These are phyloP conservation scores for Phytopythium mirpurense DNA, from an alignment of 352 stramenopile genomes.

Conservation along the genomic window DNA sequence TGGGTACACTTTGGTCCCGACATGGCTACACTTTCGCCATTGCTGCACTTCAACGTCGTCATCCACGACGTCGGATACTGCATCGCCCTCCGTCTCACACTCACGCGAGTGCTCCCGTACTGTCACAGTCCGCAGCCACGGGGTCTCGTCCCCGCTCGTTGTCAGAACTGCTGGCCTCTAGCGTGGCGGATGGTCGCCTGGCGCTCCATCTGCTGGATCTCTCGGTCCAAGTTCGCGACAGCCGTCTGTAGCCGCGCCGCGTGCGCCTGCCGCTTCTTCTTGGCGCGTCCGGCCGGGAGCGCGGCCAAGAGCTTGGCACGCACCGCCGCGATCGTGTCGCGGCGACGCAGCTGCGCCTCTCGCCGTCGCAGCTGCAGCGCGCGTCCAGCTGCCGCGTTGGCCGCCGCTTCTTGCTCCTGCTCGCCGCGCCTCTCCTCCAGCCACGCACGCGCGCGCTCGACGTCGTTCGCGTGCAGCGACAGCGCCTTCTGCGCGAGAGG, in stretches of 20 bases:
- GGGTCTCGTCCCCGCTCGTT: too few relatives aligned
- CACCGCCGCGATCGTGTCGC: conserved; percentile 11
- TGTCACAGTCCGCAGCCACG: too few relatives aligned
- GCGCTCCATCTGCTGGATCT: conserved; percentile 24
- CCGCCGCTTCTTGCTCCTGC: conserved; percentile 15
- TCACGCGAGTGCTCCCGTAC: too few relatives aligned
- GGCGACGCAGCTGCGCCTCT: conserved; percentile 15
- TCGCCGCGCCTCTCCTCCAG: conserved; percentile 18
- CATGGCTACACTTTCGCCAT: too few relatives aligned
- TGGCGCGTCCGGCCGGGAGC: conserved; percentile 12
- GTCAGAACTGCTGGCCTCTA: not conserved
- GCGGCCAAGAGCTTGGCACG: not conserved
- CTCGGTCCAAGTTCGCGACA: conserved; percentile 31
- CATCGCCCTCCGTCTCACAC: too few relatives aligned
- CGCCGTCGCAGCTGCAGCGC: conserved; percentile 10
- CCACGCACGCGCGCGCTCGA: conserved; percentile 24
- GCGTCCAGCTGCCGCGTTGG: not conserved
- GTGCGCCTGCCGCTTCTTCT: conserved; percentile 24
- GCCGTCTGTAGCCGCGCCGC: conserved; percentile 21
- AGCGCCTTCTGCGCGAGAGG: conserved; percentile 32
- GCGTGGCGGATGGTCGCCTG: not conserved
- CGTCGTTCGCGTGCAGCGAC: conserved; percentile 22
- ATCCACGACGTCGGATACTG: too few relatives aligned
- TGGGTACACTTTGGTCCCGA: too few relatives aligned
- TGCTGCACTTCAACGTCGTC: too few relatives aligned